These are phyloP conservation scores for Pseudocercospora fuligena DNA, from an alignment of 2,329 filamentous ascomycete genomes.

Conservation along the genomic window DNA sequence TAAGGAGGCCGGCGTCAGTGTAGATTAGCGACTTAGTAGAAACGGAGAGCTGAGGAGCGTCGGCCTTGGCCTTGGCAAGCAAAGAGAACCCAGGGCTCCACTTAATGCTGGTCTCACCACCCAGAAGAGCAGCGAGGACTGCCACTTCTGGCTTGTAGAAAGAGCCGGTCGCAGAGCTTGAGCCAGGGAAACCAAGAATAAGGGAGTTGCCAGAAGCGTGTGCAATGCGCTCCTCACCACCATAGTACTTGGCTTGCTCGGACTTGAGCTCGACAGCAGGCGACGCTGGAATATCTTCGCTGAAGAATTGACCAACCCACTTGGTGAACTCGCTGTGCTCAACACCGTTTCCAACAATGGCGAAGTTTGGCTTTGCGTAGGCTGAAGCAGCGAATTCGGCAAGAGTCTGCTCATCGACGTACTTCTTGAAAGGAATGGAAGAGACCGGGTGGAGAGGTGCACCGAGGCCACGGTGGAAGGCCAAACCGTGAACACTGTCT, in stretches of 20 bases:
- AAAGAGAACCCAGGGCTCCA: slow-evolving; percentile 94
- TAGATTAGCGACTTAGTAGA: slow-evolving; percentile 80
- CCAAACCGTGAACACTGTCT: slow-evolving; percentile 82
- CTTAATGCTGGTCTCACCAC: slow-evolving; percentile 90
- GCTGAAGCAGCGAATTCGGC: slow-evolving; percentile 76
- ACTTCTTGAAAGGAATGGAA: slow-evolving; percentile 74
- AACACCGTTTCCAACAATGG: slow-evolving; percentile 87
- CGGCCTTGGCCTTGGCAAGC: slow-evolving; percentile 76
- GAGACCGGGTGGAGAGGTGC: slow-evolving; percentile 74
- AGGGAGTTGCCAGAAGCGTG: slow-evolving; percentile 78
- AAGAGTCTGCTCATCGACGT: slow-evolving; percentile 77
- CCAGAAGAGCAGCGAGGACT: slow-evolving; percentile 86
- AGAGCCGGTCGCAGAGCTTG: slow-evolving; percentile 71
- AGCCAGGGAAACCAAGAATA: slow-evolving; percentile 91
- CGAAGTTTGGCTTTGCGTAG: slow-evolving; percentile 89
- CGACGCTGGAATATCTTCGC: slow-evolving; percentile 61
- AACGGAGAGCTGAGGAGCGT: slow-evolving; percentile 68
- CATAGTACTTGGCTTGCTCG: slow-evolving; percentile 81
- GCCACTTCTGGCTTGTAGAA: slow-evolving; percentile 88
- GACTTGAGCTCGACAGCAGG: slow-evolving; percentile 61
- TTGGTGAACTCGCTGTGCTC: slow-evolving; percentile 76
- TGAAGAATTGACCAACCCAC: slow-evolving; percentile 95
- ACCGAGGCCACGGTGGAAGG: slow-evolving; percentile 93
- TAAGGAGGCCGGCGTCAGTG: slow-evolving; percentile 90
- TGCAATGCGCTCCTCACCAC: slow-evolving; percentile 89